Conservation (phyloP, 768 basidiomycete genomes). For the Mycena galopus region DNA sequence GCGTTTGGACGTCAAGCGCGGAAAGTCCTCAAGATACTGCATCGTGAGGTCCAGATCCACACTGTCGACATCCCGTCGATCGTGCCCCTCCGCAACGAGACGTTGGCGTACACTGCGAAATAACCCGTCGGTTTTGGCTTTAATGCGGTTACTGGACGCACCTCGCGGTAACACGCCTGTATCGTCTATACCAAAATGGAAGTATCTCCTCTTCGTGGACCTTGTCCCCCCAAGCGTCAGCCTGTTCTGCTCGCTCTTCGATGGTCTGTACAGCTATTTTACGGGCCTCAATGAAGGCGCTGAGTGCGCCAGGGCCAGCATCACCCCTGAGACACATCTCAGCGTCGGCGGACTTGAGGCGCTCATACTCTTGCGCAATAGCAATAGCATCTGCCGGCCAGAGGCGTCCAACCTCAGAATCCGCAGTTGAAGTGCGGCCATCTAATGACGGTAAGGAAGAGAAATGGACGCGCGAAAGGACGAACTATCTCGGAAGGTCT, state of each 20-base stretch:
- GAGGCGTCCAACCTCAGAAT: slow-evolving; percentile 20
- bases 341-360: slow-evolving; percentile 2
- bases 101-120: slow-evolving; percentile 19
- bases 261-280: neutral
- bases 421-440: neutral
- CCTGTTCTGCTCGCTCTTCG: slow-evolving; percentile 5
- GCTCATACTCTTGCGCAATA: slow-evolving; percentile 23
- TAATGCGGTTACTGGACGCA: neutral
- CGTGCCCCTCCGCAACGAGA: slow-evolving; percentile 26
- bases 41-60: neutral
- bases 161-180: slow-evolving; percentile 1
- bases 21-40: slow-evolving; percentile 13
- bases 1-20: slow-evolving; percentile 27
- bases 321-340: too few species aligned
- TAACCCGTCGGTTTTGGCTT: neutral
- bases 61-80: neutral
- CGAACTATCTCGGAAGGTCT: slow-evolving; percentile 26
- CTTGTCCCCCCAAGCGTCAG: slow-evolving; percentile 6
- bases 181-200: neutral
- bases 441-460: neutral
- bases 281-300: slow-evolving; percentile 20
- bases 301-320: too few species aligned
- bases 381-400: slow-evolving; percentile 26
- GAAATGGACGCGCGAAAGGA: neutral
- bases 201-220: neutral